Evolutionary conservation across 192 early-diverging fungal genomes (phyloP), one percentile per base, ranked within the genome.

Genomic region (Glomus cerebriforme): DNA sequence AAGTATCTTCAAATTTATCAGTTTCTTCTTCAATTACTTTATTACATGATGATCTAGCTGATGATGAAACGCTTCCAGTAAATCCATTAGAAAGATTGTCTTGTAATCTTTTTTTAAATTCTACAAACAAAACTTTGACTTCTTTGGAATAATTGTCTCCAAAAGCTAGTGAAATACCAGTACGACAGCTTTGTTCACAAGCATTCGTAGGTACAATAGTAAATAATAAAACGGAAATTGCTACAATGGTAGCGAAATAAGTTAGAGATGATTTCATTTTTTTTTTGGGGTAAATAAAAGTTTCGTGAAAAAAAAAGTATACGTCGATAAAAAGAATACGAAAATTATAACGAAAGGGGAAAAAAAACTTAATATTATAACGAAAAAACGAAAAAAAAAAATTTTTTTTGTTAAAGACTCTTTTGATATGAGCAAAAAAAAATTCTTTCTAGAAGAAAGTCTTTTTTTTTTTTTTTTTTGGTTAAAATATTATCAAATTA

Each of bases 151-250:
- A 90, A 77, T 82, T 80, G 39, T 81, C 82, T 2, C 83, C 81
- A 45, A 90, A 90, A 9, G 82, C 87, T 37, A 34, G 45, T 2
- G 87, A 83, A 59, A 90, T 81, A 70, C 87, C 87, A 35, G 78
- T 73, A 39, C 84, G 86, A 54, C 88, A 90, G n/a, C 82, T 82
- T 22, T 68, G 78, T 79, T 90, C 88, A 78, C 88, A 90, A 19
- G 86, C 87, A 15, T 54, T 54, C 3, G 19, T 54, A 19, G 49
- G 49, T 17, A 19, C 19, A 54, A 54, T 15, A 15, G 49, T 17
- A 54, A 54, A 54, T 19, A 54, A 19, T 54, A 54, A 54, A 54
- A 54, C 49, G 49, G 49, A 54, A 54, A 54, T 5, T 22, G 49
- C 49, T 54, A 54, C 49, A 54, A 54, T 22, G 4, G 49, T 19